These are phyloP conservation scores for Penicillium sp. DNA, from an alignment of 2,329 filamentous ascomycete species.

Conservation along the genomic window DNA sequence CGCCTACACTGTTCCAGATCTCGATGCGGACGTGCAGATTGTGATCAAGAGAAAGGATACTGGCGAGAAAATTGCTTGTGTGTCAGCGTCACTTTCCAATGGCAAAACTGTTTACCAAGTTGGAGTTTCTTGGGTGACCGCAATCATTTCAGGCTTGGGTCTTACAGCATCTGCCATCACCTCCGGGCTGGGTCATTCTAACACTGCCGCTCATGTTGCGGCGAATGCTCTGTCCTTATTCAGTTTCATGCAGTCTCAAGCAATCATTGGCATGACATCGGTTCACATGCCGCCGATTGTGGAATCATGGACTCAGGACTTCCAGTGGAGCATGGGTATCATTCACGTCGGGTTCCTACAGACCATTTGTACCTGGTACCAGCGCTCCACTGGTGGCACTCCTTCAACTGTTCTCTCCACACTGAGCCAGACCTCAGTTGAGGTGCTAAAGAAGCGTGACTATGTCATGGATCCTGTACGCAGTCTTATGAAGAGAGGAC, in stretches of 20 bases:
- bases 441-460: conserved; percentile 68
- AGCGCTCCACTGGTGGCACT: conserved; percentile 85
- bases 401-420: conserved; percentile 77
- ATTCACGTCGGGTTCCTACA: conserved; percentile 87
- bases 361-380: conserved; percentile 90
- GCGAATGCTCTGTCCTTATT: conserved; percentile 93
- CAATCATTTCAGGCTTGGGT: conserved; percentile 81
- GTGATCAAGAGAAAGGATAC: conserved; percentile 72
- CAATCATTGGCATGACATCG: conserved; percentile 82
- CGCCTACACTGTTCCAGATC: conserved; percentile 84
- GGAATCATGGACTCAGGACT: conserved; percentile 92
- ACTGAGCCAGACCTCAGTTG: conserved; percentile 74
- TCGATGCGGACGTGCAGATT: conserved; percentile 82
- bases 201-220: conserved; percentile 91
- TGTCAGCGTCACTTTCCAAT: conserved; percentile 86
- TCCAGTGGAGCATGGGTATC: conserved; percentile 97
- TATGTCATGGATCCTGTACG: conserved; percentile 34
- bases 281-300: conserved; percentile 85
- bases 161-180: conserved; percentile 83
- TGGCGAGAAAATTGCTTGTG: conserved; percentile 71
- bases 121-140: conserved; percentile 86
- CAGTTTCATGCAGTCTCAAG: conserved; percentile 91
- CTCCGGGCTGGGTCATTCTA: conserved; percentile 86
- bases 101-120: conserved; percentile 88
- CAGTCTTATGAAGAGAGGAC: conserved; percentile 28